Conservation (phyloP, 345 rosid genomes). For the Anacardium occidentale region DNA sequence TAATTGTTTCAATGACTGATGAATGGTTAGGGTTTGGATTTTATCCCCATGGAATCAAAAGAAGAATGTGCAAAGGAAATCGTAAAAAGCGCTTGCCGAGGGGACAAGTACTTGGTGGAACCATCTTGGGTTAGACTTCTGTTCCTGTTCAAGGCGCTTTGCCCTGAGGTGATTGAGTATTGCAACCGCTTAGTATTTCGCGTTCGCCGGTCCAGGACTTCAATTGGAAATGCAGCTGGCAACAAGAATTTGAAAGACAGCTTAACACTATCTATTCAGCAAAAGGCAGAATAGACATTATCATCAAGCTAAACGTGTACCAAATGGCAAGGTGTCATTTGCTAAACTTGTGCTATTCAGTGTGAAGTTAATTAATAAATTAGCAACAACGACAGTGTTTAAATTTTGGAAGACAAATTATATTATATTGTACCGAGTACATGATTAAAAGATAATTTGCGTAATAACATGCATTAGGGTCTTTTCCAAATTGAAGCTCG, state of each 20-base stretch:
- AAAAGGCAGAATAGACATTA: conserved; percentile 4
- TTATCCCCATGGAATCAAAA: conserved; percentile 19
- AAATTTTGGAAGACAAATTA: too few species aligned
- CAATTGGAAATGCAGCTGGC: neutral
- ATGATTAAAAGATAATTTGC: too few species aligned
- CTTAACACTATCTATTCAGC: neutral
- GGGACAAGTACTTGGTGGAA: conserved; percentile 47
- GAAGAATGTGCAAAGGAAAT: conserved; percentile 39
- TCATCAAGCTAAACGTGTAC: neutral
- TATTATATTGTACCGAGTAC: too few species aligned
- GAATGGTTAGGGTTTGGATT: neutral
- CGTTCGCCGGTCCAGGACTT: neutral
- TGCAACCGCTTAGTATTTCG: conserved; percentile 1
- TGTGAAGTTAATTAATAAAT: neutral
- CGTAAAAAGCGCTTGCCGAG: conserved; percentile 44
- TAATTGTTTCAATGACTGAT: neutral
- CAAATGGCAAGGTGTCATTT: neutral
- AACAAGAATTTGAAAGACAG: neutral
- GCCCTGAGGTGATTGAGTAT: conserved; percentile 29
- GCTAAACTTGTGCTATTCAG: neutral
- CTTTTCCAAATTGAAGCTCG: neutral
- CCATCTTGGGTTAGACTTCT: conserved; percentile 42
- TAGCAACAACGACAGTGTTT: neutral
- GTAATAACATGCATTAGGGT: neutral
- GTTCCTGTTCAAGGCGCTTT: conserved; percentile 27